These are phyloP conservation scores for Teratosphaeria nubilosa DNA, from an alignment of 2,329 filamentous ascomycete genomes.

Conservation along the genomic window DNA sequence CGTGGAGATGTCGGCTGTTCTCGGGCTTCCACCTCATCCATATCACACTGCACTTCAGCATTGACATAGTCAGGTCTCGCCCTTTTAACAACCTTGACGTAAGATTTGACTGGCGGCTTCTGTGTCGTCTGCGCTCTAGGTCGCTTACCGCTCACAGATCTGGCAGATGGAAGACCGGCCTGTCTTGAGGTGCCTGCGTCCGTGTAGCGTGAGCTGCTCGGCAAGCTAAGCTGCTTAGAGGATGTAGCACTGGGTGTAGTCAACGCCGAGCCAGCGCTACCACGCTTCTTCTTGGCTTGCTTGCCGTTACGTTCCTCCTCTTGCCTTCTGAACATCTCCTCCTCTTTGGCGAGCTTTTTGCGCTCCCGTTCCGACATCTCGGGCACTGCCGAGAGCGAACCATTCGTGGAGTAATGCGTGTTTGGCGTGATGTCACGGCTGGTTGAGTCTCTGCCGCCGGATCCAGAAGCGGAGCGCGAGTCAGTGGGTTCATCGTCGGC, in stretches of 20 bases:
- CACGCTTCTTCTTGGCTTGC: slow-evolving; percentile 45
- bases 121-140: slow-evolving; percentile 5
- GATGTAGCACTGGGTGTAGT: slow-evolving; percentile 39
- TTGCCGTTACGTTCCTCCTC: slow-evolving; percentile 46
- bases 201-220: slow-evolving; percentile 16
- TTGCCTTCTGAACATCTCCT: slow-evolving; percentile 52
- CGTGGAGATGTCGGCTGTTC: slow-evolving; percentile 7
- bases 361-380: slow-evolving; percentile 53
- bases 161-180: slow-evolving; percentile 10
- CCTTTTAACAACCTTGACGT: slow-evolving; percentile 8
- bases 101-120: slow-evolving; percentile 8
- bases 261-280: slow-evolving; percentile 43
- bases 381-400: slow-evolving; percentile 26
- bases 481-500: slow-evolving; percentile 48
- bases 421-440: slow-evolving; percentile 55
- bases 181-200: slow-evolving; percentile 21
- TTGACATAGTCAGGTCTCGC: slow-evolving; percentile 23
- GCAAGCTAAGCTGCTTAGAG: slow-evolving; percentile 31
- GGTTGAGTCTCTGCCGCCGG: slow-evolving; percentile 44
- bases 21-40: slow-evolving; percentile 23
- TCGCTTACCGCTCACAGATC: slow-evolving; percentile 11
- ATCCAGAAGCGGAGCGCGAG: slow-evolving; percentile 47
- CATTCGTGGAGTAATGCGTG: slow-evolving; percentile 40
- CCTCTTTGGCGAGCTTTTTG: slow-evolving; percentile 52
- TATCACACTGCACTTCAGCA: slow-evolving; percentile 23